Conservation (phyloP, 148 eudicot species). For the Bassia scoparia region DNA sequence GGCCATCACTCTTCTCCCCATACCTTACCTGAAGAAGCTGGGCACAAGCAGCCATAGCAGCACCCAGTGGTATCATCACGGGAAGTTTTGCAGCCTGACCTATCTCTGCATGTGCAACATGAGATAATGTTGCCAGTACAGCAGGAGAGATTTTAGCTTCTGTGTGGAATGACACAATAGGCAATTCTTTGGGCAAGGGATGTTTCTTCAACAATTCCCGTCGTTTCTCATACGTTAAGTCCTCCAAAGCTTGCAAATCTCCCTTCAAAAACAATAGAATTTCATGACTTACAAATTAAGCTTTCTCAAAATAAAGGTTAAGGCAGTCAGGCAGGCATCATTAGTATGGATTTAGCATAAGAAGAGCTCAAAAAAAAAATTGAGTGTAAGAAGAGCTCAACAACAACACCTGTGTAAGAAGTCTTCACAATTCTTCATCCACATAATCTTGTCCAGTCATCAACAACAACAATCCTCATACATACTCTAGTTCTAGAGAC, state of each 20-base stretch:
- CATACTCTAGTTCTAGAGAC: background rate
- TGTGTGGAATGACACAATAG: constrained; percentile 77
- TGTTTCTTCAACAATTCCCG: constrained; percentile 64
- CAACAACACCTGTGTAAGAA: background rate
- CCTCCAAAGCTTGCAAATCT: constrained; percentile 92
- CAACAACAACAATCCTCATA: background rate
- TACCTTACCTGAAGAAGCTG: constrained; percentile 83
- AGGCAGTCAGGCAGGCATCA: background rate
- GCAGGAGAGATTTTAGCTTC: constrained; percentile 89
- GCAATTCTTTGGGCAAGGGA: constrained; percentile 74
- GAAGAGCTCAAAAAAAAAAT: background rate
- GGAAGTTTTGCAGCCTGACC: constrained; percentile 74
- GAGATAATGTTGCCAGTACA: constrained; percentile 80
- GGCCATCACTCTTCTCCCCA: constrained; percentile 91
- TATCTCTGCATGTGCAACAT: constrained; percentile 91
- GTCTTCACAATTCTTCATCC: background rate
- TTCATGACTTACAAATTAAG: constrained; percentile 3
- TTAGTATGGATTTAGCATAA: background rate
- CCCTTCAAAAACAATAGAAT: constrained; percentile 48
- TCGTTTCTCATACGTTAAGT: constrained; percentile 78
- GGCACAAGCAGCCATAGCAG: constrained; percentile 94
- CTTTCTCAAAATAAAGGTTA: background rate
- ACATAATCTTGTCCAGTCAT: background rate
- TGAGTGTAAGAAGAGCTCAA: too few relatives aligned
- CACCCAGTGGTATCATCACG: constrained; percentile 83